Base-by-base conservation (phyloP, 2,329 filamentous ascomycete genomes). In the Colletotrichum ledebouriae region DNA sequence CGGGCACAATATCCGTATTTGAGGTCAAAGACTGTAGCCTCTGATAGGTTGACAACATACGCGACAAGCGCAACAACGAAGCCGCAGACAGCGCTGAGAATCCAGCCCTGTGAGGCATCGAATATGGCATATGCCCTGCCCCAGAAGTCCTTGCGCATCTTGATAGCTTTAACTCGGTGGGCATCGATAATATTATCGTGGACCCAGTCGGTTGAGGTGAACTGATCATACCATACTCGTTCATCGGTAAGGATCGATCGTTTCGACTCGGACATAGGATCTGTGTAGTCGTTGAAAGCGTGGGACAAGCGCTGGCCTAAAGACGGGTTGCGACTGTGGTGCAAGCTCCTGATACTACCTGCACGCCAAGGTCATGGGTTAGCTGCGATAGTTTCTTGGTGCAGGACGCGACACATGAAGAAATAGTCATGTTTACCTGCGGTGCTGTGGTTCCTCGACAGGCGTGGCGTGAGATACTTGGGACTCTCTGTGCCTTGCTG, bases 201-300 rank as follows among this genome's bases (percentile, higher is more conserved):
- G 1, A 99, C 94, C 96, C 96, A 99, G 78, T 99, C 95, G 63
- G 94, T 98, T 6, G 93, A 97, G 6, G 94, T 97, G 76, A 97
- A 97, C 80, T 99, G 96, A 82, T 99, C 96, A 80, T 98, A 98
- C 96, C 96, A 98, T 10, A 97, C 92, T 69, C 96, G 90, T 73
- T 98, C 94, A 75, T 98, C 93, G 58, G 90, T 83, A 73, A 89
- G 90, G 10, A 92, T 80, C 4, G 89, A 90, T 39, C 85, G 82
- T 74, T 90, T 92, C 56, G 90, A 90, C 70, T 91, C 89, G 70
- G 84, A 79, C 79, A 90, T 81, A 69, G 85, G 85, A 34, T 86
- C 84, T 73, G 85, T 86, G 71, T 84, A 82, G 74, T 86, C 89
- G 66, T 81, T 83, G 64, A 92, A 82, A 60, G 88, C 90, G 68